Conservation (phyloP, 345 rosid genomes). For the Gossypium bickii region DNA sequence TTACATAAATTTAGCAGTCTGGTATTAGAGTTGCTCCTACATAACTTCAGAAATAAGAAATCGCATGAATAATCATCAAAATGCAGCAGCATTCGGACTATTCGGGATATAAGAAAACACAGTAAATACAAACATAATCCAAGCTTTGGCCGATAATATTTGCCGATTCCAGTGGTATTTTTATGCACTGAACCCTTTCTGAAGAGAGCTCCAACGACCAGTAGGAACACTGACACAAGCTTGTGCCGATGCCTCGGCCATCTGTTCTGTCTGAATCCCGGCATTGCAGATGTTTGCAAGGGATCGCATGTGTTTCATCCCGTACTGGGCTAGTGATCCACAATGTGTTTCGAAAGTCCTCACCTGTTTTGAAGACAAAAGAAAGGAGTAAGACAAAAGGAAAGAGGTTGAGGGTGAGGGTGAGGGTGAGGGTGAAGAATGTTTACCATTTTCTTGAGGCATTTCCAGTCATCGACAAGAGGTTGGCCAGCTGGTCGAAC, state of each 20-base stretch:
- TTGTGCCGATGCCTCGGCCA: conserved; percentile 82
- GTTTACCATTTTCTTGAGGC: conserved; percentile 77
- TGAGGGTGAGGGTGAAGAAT: background rate
- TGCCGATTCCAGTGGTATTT: conserved; percentile 1
- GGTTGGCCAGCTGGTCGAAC: conserved; percentile 80
- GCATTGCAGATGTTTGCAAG: conserved; percentile 88
- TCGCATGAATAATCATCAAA: background rate
- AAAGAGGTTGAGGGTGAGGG: background rate
- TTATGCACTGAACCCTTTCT: conserved; percentile 79
- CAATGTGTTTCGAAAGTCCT: conserved; percentile 86
- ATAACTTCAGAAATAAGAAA: background rate
- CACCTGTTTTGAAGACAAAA: conserved; percentile 43
- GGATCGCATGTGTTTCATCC: conserved; percentile 97
- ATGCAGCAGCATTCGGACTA: background rate
- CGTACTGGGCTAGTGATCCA: conserved; percentile 86
- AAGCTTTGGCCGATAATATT: background rate
- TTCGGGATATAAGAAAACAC: background rate
- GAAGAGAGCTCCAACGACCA: conserved; percentile 79
- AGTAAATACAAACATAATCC: background rate
- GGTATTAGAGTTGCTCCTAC: background rate
- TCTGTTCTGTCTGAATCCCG: conserved; percentile 55
- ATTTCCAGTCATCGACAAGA: conserved; percentile 91
- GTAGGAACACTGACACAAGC: conserved; percentile 69
- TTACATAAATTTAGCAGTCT: background rate
- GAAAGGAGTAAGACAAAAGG: background rate